Evolutionary conservation across 108 stramenopile genomes (phyloP).

Genomic region (Nitzschia inconspicua): DNA sequence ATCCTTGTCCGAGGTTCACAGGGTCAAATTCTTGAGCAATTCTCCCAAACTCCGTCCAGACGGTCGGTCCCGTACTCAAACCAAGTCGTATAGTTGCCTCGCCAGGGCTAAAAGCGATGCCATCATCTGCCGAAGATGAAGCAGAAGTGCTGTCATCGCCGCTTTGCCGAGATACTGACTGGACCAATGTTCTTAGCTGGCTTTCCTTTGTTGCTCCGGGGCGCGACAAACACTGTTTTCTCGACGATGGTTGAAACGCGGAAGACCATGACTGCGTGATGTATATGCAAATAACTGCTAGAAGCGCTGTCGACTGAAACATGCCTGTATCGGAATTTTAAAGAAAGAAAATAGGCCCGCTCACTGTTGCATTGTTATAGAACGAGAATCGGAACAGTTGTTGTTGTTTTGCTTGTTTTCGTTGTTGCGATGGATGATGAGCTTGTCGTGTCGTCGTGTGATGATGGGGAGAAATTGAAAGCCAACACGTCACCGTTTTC

Average conservation of each 20-base stretch:
- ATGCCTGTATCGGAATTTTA: too few relatives aligned
- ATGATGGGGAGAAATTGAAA: too few relatives aligned
- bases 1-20: constrained; percentile 86
- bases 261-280: neutral
- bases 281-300: neutral
- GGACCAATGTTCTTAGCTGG: neutral
- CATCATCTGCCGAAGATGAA: too few relatives aligned
- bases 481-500: too few relatives aligned
- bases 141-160: neutral
- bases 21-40: constrained; percentile 64
- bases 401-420: too few relatives aligned
- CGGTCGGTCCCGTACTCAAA: constrained; percentile 60
- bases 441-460: too few relatives aligned
- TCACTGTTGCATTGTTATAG: too few relatives aligned
- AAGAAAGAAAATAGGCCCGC: too few relatives aligned
- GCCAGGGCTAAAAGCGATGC: constrained; percentile 29
- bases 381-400: too few relatives aligned
- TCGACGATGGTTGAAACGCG: neutral
- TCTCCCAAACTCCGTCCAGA: constrained; percentile 84
- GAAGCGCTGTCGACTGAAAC: too few relatives aligned
- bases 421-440: too few relatives aligned
- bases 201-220: neutral
- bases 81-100: constrained; percentile 66
- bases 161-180: neutral
- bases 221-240: neutral